Percentiles rank a stretch among this genome's conserved stretches.
phyloP scores from a whole-genome alignment of 2,329 filamentous ascomycete genomes.

The Fusarium tanahbumbuense region DNA sequence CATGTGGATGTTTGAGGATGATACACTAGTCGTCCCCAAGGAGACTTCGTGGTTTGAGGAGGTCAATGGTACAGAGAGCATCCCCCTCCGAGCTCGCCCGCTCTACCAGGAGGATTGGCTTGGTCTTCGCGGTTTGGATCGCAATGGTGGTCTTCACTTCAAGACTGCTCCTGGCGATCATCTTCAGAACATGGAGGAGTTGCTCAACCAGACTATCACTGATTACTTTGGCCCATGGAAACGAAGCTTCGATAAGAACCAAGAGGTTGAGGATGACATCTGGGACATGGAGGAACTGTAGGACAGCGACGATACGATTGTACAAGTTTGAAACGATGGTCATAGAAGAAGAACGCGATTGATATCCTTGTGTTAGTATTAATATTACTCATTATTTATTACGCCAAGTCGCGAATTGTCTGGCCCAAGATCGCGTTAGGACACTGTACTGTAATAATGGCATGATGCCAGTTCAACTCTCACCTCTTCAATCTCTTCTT shows the following conservation, averaged over 20 bases:
- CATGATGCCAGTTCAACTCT: too few species aligned
- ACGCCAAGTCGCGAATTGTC: not conserved
- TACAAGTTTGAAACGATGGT: not conserved
- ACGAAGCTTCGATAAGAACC: constrained; percentile 49
- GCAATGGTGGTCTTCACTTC: constrained; percentile 83
- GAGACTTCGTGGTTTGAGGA: constrained; percentile 93
- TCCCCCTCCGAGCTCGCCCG: constrained; percentile 72
- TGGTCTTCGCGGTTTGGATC: constrained; percentile 81
- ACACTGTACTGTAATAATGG: too few species aligned
- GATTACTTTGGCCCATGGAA: constrained; percentile 72
- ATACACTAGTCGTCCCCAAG: constrained; percentile 88
- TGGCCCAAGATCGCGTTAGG: not conserved
- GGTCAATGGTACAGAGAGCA: constrained; percentile 77
- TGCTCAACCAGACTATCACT: constrained; percentile 73
- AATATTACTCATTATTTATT: not conserved
- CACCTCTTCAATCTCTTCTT: not conserved
- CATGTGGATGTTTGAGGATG: constrained; percentile 90
- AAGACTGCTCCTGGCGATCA: constrained; percentile 79
- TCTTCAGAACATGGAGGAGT: constrained; percentile 79
- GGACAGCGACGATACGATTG: constrained; percentile 4
- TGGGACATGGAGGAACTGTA: constrained; percentile 54
- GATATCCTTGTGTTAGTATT: not conserved
- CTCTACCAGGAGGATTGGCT: constrained; percentile 96
- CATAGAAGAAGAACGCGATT: not conserved
- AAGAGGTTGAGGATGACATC: constrained; percentile 9